Evolutionary conservation across 192 early-diverging fungal species (phyloP).

Genomic region (Rhizophagus clarus): DNA sequence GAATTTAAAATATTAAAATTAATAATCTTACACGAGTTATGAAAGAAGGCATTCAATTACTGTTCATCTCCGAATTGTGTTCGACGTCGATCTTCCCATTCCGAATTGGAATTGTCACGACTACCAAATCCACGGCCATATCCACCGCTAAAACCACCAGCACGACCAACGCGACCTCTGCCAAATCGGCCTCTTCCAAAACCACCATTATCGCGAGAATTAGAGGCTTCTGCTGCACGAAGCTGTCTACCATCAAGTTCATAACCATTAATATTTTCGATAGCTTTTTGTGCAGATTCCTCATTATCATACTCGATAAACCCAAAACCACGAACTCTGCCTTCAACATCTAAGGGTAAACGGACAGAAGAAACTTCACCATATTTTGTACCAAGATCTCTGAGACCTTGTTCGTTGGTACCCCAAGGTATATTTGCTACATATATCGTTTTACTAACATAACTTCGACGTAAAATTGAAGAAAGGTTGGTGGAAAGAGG

Average conservation of each 20-base stretch:
- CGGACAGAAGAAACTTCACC: constrained; percentile 14
- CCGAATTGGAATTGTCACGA: background rate
- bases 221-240: constrained; percentile 12
- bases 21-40: background rate
- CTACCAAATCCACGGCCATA: constrained; percentile 10
- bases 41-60: background rate
- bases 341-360: background rate
- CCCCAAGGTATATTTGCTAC: constrained; percentile 20
- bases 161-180: background rate
- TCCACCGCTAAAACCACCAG: constrained; percentile 11
- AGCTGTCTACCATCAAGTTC: background rate
- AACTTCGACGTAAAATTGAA: constrained; percentile 11
- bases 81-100: background rate
- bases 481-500: background rate
- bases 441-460: background rate
- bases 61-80: background rate
- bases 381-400: background rate
- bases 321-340: constrained; percentile 13
- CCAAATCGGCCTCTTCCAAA: background rate
- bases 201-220: background rate
- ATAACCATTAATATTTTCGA: constrained; percentile 1
- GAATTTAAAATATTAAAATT: too few species aligned
- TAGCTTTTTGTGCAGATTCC: constrained; percentile 17
- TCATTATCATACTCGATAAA: constrained; percentile 28
- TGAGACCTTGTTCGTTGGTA: constrained; percentile 33